A percentile compares a stretch with the other conserved stretches of the same genome.
phyloP scores from a whole-genome alignment of 768 basidiomycete species.

The Suillus subaureus region DNA sequence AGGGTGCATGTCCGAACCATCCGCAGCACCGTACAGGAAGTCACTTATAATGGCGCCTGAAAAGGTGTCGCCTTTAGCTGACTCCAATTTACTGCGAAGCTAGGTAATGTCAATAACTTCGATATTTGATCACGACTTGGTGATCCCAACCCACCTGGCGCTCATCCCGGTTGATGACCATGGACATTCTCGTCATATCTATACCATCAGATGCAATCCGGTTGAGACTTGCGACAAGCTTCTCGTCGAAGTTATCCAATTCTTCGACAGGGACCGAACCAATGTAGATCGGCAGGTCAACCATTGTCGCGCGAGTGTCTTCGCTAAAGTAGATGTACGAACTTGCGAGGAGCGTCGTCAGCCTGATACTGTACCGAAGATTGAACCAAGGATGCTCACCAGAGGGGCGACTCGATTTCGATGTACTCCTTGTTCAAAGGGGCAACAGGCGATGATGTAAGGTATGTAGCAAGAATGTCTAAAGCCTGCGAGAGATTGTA shows the following conservation, averaged over 20 bases:
- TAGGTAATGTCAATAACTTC: slow-evolving; percentile 30
- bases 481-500: slow-evolving; percentile 55
- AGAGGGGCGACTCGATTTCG: slow-evolving; percentile 87
- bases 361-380: not conserved
- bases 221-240: slow-evolving; percentile 67
- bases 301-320: slow-evolving; percentile 68
- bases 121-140: not conserved
- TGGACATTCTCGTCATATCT: slow-evolving; percentile 88
- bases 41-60: slow-evolving; percentile 75
- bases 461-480: slow-evolving; percentile 83
- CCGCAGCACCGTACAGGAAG: slow-evolving; percentile 81
- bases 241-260: slow-evolving; percentile 70
- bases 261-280: slow-evolving; percentile 84
- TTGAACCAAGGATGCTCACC: slow-evolving; percentile 46
- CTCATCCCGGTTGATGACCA: slow-evolving; percentile 86
- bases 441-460: slow-evolving; percentile 82
- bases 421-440: slow-evolving; percentile 90
- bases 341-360: slow-evolving; percentile 39
- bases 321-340: slow-evolving; percentile 86
- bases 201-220: slow-evolving; percentile 75
- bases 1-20: slow-evolving; percentile 75
- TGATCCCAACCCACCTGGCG: slow-evolving; percentile 59
- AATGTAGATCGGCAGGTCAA: slow-evolving; percentile 76
- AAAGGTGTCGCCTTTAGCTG: slow-evolving; percentile 80
- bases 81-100: slow-evolving; percentile 85